Evolutionary conservation across 805 yeast species (phyloP).

Genomic region (Monosporozyma unispora): DNA sequence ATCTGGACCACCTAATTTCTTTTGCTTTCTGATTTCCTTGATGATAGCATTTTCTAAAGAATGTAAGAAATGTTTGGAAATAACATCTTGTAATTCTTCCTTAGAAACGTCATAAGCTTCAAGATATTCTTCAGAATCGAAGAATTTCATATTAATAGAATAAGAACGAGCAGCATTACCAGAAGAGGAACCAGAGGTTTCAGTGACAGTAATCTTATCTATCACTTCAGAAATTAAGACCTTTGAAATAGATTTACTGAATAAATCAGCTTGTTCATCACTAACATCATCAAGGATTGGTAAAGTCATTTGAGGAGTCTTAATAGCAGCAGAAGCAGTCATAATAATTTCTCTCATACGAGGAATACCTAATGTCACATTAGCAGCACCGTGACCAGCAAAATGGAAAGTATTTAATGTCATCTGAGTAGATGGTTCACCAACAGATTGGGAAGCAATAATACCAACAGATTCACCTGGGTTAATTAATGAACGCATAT

Average conservation of each 20-base stretch:
- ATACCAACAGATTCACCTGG: slow-evolving; percentile 99
- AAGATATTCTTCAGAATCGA: slow-evolving; percentile 64
- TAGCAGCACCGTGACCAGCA: slow-evolving; percentile 99
- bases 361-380: slow-evolving; percentile 98
- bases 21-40: slow-evolving; percentile 78
- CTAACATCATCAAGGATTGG: slow-evolving; percentile 74
- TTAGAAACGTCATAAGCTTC: slow-evolving; percentile 82
- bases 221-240: slow-evolving; percentile 83
- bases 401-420: slow-evolving; percentile 94
- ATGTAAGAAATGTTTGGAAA: slow-evolving; percentile 56
- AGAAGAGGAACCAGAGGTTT: slow-evolving; percentile 63
- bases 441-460: slow-evolving; percentile 95
- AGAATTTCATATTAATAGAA: slow-evolving; percentile 65
- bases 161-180: slow-evolving; percentile 58
- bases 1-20: slow-evolving; percentile 47
- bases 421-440: slow-evolving; percentile 99
- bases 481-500: slow-evolving; percentile 87
- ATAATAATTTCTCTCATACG: slow-evolving; percentile 99
- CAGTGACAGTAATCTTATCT: slow-evolving; percentile 76
- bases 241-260: slow-evolving; percentile 82
- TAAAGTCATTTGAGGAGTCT: slow-evolving; percentile 98
- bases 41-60: slow-evolving; percentile 63
- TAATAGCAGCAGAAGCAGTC: slow-evolving; percentile 94
- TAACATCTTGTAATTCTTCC: slow-evolving; percentile 63
- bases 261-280: slow-evolving; percentile 82